Conservation (phyloP, 805 yeast species). For the Candida gorgasii region DNA sequence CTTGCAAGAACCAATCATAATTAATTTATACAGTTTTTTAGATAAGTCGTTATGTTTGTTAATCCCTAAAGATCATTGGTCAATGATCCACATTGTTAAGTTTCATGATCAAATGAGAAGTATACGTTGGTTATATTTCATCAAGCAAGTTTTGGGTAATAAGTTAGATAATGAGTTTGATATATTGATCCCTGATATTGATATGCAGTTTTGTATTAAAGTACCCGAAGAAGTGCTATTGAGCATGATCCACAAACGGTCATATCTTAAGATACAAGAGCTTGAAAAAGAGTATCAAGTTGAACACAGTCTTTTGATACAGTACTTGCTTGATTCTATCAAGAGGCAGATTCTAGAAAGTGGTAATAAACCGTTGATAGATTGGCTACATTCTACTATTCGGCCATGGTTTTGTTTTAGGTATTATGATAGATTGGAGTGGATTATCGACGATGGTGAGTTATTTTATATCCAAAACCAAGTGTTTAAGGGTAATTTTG, state of each 20-base stretch:
- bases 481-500: conserved; percentile 35
- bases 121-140: conserved; percentile 62
- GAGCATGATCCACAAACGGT: conserved; percentile 16
- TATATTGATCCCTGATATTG: conserved; percentile 47
- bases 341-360: conserved; percentile 25
- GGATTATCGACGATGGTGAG: conserved; percentile 33
- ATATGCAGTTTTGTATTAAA: conserved; percentile 43
- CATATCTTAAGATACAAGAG: conserved; percentile 1
- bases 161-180: conserved; percentile 26
- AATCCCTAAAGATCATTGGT: conserved; percentile 12
- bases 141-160: conserved; percentile 48
- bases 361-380: conserved; percentile 1
- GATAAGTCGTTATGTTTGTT: conserved; percentile 70
- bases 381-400: conserved; percentile 24
- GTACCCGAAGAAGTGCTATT: conserved; percentile 43
- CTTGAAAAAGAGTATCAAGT: conserved; percentile 26
- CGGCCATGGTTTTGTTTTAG: conserved; percentile 57
- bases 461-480: conserved; percentile 29
- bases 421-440: conserved; percentile 71
- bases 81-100: conserved; percentile 52
- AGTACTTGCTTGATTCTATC: conserved; percentile 41
- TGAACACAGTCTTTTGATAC: conserved; percentile 27
- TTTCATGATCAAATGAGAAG: conserved; percentile 56
- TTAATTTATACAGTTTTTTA: conserved; percentile 59
- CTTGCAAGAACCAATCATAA: conserved; percentile 23